Evolutionary conservation across 2,329 filamentous ascomycete species (phyloP), one percentile per base, ranked within the genome.

Genomic region (Fusarium bactridioides): DNA sequence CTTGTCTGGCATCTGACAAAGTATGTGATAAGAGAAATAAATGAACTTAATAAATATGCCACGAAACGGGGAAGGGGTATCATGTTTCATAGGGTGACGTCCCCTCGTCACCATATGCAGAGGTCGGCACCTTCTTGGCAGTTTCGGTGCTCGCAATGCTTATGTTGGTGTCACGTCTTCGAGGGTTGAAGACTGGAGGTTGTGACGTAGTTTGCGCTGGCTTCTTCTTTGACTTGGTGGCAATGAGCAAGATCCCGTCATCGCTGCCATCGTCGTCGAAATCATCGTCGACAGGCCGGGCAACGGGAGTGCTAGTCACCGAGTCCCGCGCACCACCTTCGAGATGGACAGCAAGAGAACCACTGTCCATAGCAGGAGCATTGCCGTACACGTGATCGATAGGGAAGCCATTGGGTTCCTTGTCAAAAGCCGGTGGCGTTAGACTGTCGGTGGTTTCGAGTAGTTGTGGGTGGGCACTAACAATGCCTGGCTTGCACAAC

Each of bases 121-220:
- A 70, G 23, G 69, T 62, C 21, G 69, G 65, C 35, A 89, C 78
- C 78, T 89, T 90, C 81, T 90, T 91, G 43, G 89, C 89, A 47
- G 89, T 91, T 74, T 91, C 89, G 3, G 88, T 90, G 76, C 89
- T 91, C 37, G 86, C 87, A 33, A 88, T 86, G 72, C 88, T 90
- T 3, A 86, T 87, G 73, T 90, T 89, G 60, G 89, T 91, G 72
- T 89, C 87, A 37, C 89, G 85, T 63, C 89, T 83, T 67, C 82
- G 82, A 5, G 84, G 80, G 50, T 81, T 81, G 57, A 82, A 82
- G 35, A 79, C 80, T 19, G 80, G 55, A 67, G 74, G 40, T 64
- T 69, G 57, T 37, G 62, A 57, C 35, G 74, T 23, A 43, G 61
- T 64, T 33, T 75, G 70, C 11, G 72, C 69, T 27, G 80, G 78